Percentiles rank a stretch among this genome's conserved stretches.
These are phyloP conservation scores for Xylaria multiplex DNA, from an alignment of 2,329 filamentous ascomycete genomes.

Conservation along the genomic window DNA sequence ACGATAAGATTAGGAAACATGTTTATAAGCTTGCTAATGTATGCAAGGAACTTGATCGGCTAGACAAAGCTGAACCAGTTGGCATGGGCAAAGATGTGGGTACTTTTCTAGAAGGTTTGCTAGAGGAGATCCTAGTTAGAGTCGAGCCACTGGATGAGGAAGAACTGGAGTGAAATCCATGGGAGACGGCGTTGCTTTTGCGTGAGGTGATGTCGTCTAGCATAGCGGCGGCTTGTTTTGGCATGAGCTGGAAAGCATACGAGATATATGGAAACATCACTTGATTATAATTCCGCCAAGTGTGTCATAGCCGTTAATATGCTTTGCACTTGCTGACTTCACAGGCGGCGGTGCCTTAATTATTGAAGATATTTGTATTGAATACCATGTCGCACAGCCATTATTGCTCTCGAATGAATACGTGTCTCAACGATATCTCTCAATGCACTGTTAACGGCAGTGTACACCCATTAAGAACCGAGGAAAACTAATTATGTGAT, in stretches of 20 bases:
- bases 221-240: constrained; percentile 20
- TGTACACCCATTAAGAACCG: background rate
- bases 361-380: constrained; percentile 23
- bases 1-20: constrained; percentile 83
- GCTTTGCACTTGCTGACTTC: background rate
- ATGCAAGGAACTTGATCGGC: constrained; percentile 90
- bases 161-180: constrained; percentile 49
- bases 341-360: background rate
- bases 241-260: constrained; percentile 3
- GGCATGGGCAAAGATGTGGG: constrained; percentile 93
- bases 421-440: constrained; percentile 16
- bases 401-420: constrained; percentile 13
- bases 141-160: constrained; percentile 88
- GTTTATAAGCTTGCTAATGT: constrained; percentile 84
- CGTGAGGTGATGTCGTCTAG: constrained; percentile 4
- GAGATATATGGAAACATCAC: constrained; percentile 12
- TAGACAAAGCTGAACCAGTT: constrained; percentile 85
- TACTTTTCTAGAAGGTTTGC: constrained; percentile 87
- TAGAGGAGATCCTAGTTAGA: constrained; percentile 92
- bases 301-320: constrained; percentile 6
- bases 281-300: constrained; percentile 2
- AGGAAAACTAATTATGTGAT: constrained; percentile 16
- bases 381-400: constrained; percentile 24
- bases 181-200: constrained; percentile 4
- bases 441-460: background rate